Evolutionary conservation across 805 yeast species (phyloP), one percentile per base, ranked within the genome.

Genomic region (Myxozyma sirexii): DNA sequence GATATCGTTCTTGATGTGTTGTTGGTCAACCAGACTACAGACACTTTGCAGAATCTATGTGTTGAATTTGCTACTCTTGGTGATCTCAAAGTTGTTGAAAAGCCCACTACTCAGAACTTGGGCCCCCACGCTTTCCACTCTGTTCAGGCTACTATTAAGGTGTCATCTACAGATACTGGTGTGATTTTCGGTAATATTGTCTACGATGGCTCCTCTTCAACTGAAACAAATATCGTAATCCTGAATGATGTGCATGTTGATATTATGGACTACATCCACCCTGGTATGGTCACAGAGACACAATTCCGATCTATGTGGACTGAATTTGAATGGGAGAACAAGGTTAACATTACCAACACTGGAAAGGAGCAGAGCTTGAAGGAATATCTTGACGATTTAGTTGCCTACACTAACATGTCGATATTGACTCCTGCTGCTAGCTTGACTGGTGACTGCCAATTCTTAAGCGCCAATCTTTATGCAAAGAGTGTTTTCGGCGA

Each of bases 311-410:
- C 85, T 70, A 93, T 92, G 98, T 94, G 99, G 99, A 90, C 91
- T 73, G 97, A 92, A 74, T 94, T 96, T 72, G 99, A 94, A 77
- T 94, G 99, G 99, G 99, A 94, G 76, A 94, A 94, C 79, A 94
- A 94, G 79, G 92, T 94, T 68, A 88, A 92, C 61, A 88, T 94
- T 72, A 62, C 70, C 38, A 45, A 27, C 33, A 85, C 87, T 67
- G 84, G 96, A 1, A 81, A 79, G 55, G 78, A 86, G 64, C 74
- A 81, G 33, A 76, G 89, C 1, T 80, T 96, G 70, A 85, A 86
- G 71, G 88, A 83, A 48, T 94, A 90, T 75, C 79, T 94, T 74
- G 87, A 85, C 60, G 86, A 82, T 69, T 77, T 94, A 68, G 77
- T 88, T 77, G 77, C 80, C 59, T 92, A 90, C 49, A 94, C 99